Evolutionary conservation across 2,329 filamentous ascomycete species (phyloP), one percentile per base, ranked within the genome.

Genomic region (Colletotrichum lini): DNA sequence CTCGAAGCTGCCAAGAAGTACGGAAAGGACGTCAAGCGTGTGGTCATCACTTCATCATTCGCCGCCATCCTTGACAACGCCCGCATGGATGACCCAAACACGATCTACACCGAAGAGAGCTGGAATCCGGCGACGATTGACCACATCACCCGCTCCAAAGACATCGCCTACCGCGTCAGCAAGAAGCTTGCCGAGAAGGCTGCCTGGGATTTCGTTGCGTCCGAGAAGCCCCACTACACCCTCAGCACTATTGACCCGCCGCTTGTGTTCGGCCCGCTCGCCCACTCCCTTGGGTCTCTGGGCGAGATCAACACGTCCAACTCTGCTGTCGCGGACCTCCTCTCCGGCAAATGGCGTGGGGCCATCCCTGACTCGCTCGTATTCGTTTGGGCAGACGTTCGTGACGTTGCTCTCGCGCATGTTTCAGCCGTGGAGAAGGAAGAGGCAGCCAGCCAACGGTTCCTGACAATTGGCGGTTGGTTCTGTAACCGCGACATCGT

Each of bases 1-100:
- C 79, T 91, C 60, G 84, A 89, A 74, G 89, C 89, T 1, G 89
- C 89, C 3, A 80, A 89, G 53, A 81, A 85, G 87, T 69, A 89
- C 42, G 26, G n/a, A 44, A 12, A n/a, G 12, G 2, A 89, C 4
- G 92, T 97, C 62, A 93, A 92, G 82, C 88, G 91, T 72, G 92
- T 97, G 10, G 91, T 87, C 84, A 45, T 62, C 45, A 62, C 45
- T 0, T 62, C n/a, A 2, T 88, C 87, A 38, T 89, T 89, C 76
- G 87, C 87, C n/a, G 81, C 86, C 69, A 84, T 89, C 74, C 54
- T 88, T 15, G 77, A 84, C 70, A 79, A 80, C 40, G 72, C 75
- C 18, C 76, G 78, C 49, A 67, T 84, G 56, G 40, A 42, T 2
- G 81, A 87, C 76, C 78, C 83, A 0, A 74, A 21, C 81, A 81